phyloP scores from a whole-genome alignment of 2,329 filamentous ascomycete genomes.

The Paecilomyces dactylethromorphus region DNA sequence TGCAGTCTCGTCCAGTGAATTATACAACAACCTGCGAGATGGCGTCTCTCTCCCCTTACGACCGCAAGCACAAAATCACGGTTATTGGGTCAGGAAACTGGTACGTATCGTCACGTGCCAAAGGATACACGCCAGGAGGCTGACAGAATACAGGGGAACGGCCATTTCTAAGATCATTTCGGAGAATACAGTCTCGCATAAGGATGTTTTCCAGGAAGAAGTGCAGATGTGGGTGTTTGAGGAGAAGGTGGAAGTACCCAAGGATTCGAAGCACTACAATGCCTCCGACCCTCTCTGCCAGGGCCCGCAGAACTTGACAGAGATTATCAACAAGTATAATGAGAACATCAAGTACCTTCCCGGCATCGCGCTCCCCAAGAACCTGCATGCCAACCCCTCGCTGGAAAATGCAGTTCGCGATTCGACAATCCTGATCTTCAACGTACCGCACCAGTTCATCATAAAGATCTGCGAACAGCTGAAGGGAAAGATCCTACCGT shows the following conservation, averaged over 20 bases:
- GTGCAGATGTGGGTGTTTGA: constrained; percentile 99
- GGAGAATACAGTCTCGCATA: constrained; percentile 76
- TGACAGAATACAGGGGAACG: constrained; percentile 64
- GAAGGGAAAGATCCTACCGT: constrained; percentile 82
- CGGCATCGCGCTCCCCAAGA: constrained; percentile 72
- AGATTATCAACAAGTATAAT: constrained; percentile 83
- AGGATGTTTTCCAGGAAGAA: constrained; percentile 74
- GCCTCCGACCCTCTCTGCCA: constrained; percentile 68
- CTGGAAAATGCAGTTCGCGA: constrained; percentile 67
- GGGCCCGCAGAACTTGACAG: constrained; percentile 76
- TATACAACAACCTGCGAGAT: constrained; percentile 16
- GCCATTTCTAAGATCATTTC: constrained; percentile 96
- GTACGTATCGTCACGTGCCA: constrained; percentile 42
- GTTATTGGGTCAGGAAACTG: constrained; percentile 96
- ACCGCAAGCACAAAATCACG: constrained; percentile 46
- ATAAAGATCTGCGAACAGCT: constrained; percentile 76
- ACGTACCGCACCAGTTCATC: constrained; percentile 90
- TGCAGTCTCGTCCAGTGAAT: background rate
- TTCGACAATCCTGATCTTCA: constrained; percentile 89
- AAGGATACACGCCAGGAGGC: background rate
- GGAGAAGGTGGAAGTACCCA: constrained; percentile 71
- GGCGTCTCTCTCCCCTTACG: constrained; percentile 23
- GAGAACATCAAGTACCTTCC: constrained; percentile 98
- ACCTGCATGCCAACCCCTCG: constrained; percentile 45
- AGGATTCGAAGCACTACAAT: constrained; percentile 68